Conservation (phyloP, 2,329 filamentous ascomycete genomes). For the Fusarium domesticum region DNA sequence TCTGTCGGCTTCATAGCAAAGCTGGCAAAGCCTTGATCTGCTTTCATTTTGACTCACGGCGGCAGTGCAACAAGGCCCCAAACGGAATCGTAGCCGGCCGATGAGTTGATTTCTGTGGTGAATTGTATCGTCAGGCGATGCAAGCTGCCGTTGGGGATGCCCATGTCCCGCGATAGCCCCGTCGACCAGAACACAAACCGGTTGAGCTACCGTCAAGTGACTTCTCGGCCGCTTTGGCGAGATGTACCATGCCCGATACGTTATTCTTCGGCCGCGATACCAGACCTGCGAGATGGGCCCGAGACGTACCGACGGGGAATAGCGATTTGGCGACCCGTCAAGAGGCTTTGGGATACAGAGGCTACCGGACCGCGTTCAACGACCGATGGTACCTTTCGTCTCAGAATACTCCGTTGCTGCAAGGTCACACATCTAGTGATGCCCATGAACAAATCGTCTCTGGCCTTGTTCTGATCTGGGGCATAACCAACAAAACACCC, state of each 20-base stretch:
- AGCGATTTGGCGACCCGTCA: constrained; percentile 23
- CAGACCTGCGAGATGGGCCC: constrained; percentile 22
- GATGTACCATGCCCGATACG: constrained; percentile 23
- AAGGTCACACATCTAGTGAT: constrained; percentile 16
- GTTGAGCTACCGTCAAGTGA: constrained; percentile 25
- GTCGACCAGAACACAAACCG: constrained; percentile 25
- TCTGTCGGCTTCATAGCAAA: constrained; percentile 12
- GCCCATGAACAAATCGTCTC: constrained; percentile 12
- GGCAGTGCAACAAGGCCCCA: constrained; percentile 18
- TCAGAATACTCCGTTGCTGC: constrained; percentile 7
- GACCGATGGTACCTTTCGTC: constrained; percentile 19
- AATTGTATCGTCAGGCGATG: constrained; percentile 29
- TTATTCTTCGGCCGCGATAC: constrained; percentile 21
- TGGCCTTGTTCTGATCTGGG: constrained; percentile 8
- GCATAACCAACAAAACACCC: constrained; percentile 5
- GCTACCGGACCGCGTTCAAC: constrained; percentile 13
- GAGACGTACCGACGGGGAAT: constrained; percentile 17
- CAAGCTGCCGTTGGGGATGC: constrained; percentile 32
- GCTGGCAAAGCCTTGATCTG: constrained; percentile 13
- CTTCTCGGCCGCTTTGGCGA: constrained; percentile 24
- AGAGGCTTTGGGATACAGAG: constrained; percentile 16
- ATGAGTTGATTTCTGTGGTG: constrained; percentile 21
- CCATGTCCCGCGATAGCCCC: constrained; percentile 26
- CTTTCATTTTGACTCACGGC: constrained; percentile 22
- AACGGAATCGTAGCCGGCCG: constrained; percentile 16